Evolutionary conservation across 2,329 filamentous ascomycete genomes (phyloP), one percentile per base, ranked within the genome.

Genomic region (Akanthomyces dipterigenus): DNA sequence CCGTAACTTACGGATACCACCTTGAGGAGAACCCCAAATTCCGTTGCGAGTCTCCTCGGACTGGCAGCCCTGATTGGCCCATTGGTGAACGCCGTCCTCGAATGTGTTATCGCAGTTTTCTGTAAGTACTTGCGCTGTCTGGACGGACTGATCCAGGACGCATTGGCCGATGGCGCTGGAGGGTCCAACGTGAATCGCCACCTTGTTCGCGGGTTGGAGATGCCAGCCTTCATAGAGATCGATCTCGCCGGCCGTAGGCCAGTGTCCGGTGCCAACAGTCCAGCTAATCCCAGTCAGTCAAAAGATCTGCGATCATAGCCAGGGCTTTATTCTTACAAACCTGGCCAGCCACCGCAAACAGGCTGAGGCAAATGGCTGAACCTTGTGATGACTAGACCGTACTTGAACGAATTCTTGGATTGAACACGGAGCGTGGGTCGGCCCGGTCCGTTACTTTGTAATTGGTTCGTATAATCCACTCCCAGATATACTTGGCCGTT

Each of bases 301-400:
- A 0, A 9, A 1, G 12, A 14, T 8, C 36, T 22, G 5, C 9
- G 12, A 11, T 4, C 4, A 7, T 46, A 18, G 2, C 6, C 20
- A 31, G 12, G 12, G 16, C n/a, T n/a, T n/a, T 3, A 12, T 20
- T 63, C 72, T 70, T 73, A 82, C 77, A 85, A 77, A 75, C 87
- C 86, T 6, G 88, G 87, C 88, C 88, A 90, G 8, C 81, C 80
- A 36, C 88, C 88, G 66, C 88, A 90, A 49, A 79, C 75, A 2
- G 81, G 78, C 54, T 75, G 78, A 22, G 88, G 87, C 76, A 90
- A 84, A 66, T 90, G 86, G 5, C 75, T 77, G 61, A 90, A 81
- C 68, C 89, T 85, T 50, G 86, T 76, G 45, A 90, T 82, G 66
- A 90, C 80, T 34, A 90, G 80, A 16, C 85, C 88, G 61, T 83